phyloP scores from a whole-genome alignment of 1,139 yeast species.

The Kodamaea arcana region DNA sequence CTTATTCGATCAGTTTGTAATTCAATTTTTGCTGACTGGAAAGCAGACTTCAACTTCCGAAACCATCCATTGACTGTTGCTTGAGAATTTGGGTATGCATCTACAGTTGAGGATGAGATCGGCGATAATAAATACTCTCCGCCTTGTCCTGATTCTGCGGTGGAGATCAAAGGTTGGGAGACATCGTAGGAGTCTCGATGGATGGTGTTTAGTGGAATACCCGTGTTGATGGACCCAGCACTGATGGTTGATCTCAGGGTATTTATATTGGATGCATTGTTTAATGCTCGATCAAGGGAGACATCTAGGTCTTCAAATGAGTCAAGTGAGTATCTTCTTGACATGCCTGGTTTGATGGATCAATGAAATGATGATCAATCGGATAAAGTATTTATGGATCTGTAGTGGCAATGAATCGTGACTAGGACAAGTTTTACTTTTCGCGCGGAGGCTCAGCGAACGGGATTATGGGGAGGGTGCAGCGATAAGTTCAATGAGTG shows the following conservation, averaged over 20 bases:
- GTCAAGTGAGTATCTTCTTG: conserved; percentile 14
- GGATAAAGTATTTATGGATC: too few relatives aligned
- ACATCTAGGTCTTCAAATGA: conserved; percentile 43
- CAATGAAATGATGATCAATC: background rate
- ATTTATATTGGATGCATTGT: conserved; percentile 31
- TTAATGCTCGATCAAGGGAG: conserved; percentile 41
- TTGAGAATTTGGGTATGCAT: conserved; percentile 3
- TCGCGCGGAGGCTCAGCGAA: too few relatives aligned
- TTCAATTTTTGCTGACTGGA: conserved; percentile 15
- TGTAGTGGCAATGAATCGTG: too few relatives aligned
- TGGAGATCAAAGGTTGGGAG: conserved; percentile 7
- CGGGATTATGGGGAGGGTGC: too few relatives aligned
- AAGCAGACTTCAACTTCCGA: conserved; percentile 12
- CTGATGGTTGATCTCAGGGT: background rate
- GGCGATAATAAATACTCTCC: background rate
- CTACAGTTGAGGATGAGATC: conserved; percentile 1
- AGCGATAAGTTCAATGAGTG: too few relatives aligned
- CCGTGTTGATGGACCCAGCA: conserved; percentile 12
- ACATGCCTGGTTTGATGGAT: background rate
- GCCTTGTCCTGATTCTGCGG: background rate
- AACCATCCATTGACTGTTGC: conserved; percentile 14
- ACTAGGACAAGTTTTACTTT: too few relatives aligned
- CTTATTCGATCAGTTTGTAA: conserved; percentile 24
- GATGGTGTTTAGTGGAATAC: conserved; percentile 28
- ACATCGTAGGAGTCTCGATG: conserved; percentile 9